Conservation (phyloP, 352 stramenopile species). For the Phytopythium chamaehyphon region DNA sequence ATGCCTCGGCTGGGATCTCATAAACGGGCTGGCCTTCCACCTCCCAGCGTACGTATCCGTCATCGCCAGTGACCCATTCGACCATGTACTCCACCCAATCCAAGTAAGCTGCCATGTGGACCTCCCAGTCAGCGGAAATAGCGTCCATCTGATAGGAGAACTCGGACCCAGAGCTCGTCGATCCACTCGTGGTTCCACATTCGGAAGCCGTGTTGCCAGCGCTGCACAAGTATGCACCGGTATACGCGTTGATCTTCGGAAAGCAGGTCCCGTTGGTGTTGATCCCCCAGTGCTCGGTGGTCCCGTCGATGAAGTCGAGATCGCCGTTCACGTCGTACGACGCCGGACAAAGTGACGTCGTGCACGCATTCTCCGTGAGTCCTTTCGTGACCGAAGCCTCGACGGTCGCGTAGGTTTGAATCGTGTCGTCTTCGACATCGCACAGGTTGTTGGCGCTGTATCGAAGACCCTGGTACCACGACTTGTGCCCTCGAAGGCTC, state of each 20-base stretch:
- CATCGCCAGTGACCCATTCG: conserved; percentile 27
- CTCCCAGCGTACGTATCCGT: conserved; percentile 36
- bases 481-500: conserved; percentile 23
- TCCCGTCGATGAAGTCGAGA: conserved; percentile 15
- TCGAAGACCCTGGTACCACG: conserved; percentile 38
- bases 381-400: conserved; percentile 17
- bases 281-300: conserved; percentile 25
- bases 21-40: conserved; percentile 79
- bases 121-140: conserved; percentile 63
- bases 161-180: conserved; percentile 21
- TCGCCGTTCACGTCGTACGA: conserved; percentile 34
- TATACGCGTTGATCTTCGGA: conserved; percentile 49
- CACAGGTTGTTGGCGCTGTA: conserved; percentile 37
- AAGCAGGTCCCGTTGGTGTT: conserved; percentile 64
- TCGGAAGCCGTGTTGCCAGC: conserved; percentile 31
- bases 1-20: conserved; percentile 53
- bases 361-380: conserved; percentile 28
- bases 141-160: conserved; percentile 37
- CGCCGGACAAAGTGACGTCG: conserved; percentile 17
- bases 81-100: conserved; percentile 35
- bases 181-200: conserved; percentile 19
- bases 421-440: conserved; percentile 8
- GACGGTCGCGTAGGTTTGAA: conserved; percentile 17
- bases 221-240: conserved; percentile 47
- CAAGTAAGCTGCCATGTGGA: conserved; percentile 60